A percentile compares a stretch with the other conserved stretches of the same genome.
Conservation (phyloP, 345 rosid genomes). For the Arabidopsis thaliana region TAIR10.1 NC_003070.9:1449501-1450000, state of each 20-base stretch:
- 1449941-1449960: slow-evolving; percentile 85
- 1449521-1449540: slow-evolving; percentile 96
- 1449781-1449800: slow-evolving; percentile 91
- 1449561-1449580: slow-evolving; percentile 95
- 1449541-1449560: slow-evolving; percentile 80
- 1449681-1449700: slow-evolving; percentile 10
- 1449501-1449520: slow-evolving; percentile 78
- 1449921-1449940: slow-evolving; percentile 75
- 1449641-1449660: not conserved
- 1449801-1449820: slow-evolving; percentile 84
- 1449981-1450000: slow-evolving; percentile 86
- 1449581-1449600: slow-evolving; percentile 88
- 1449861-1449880: slow-evolving; percentile 79
- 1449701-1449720: slow-evolving; percentile 75
- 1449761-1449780: slow-evolving; percentile 89
- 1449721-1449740: slow-evolving; percentile 73
- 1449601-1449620: slow-evolving; percentile 83
- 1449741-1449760: slow-evolving; percentile 95
- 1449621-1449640: slow-evolving; percentile 2
- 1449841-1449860: slow-evolving; percentile 94
- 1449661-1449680: not conserved
- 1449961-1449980: slow-evolving; percentile 76
- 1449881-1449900: slow-evolving; percentile 92
- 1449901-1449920: slow-evolving; percentile 81
- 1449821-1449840: slow-evolving; percentile 80